Conservation (phyloP, 2,329 filamentous ascomycete genomes). For the Diaporthe sp. region DNA sequence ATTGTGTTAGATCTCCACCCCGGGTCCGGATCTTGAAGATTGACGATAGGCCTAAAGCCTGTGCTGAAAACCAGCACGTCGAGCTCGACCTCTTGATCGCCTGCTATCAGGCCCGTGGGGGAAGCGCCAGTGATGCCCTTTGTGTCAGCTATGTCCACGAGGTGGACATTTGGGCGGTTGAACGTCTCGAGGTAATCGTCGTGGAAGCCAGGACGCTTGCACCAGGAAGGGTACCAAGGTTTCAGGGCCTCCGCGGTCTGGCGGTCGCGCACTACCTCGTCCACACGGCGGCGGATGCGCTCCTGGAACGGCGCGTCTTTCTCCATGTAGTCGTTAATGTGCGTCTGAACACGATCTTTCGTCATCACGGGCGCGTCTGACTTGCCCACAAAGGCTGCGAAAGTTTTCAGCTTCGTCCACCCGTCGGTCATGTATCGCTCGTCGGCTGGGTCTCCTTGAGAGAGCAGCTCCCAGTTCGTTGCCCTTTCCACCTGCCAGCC, state of each 20-base stretch:
- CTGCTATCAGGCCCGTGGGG: constrained; percentile 11
- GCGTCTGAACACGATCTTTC: constrained; percentile 48
- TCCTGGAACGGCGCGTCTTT: constrained; percentile 56
- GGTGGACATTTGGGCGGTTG: constrained; percentile 58
- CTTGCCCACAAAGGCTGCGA: background rate
- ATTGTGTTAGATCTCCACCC: constrained; percentile 28
- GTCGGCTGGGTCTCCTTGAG: background rate
- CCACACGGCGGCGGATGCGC: constrained; percentile 50
- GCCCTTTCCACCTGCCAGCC: constrained; percentile 63
- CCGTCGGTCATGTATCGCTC: constrained; percentile 52
- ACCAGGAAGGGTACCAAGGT: constrained; percentile 61
- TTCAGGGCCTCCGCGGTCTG: constrained; percentile 54
- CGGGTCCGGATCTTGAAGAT: constrained; percentile 29
- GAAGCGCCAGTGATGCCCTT: constrained; percentile 42
- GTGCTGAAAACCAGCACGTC: constrained; percentile 37
- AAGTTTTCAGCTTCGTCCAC: constrained; percentile 46
- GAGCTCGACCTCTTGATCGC: constrained; percentile 11
- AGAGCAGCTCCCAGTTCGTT: constrained; percentile 52
- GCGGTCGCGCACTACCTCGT: constrained; percentile 53
- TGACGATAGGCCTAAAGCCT: constrained; percentile 28
- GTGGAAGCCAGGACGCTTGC: constrained; percentile 63
- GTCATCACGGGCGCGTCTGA: constrained; percentile 47
- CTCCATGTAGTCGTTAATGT: constrained; percentile 50
- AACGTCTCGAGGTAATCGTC: constrained; percentile 59
- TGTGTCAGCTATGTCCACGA: constrained; percentile 58